Base-by-base conservation (phyloP, 2,329 filamentous ascomycete species). In the Zymoseptoria pseudotritici region DNA sequence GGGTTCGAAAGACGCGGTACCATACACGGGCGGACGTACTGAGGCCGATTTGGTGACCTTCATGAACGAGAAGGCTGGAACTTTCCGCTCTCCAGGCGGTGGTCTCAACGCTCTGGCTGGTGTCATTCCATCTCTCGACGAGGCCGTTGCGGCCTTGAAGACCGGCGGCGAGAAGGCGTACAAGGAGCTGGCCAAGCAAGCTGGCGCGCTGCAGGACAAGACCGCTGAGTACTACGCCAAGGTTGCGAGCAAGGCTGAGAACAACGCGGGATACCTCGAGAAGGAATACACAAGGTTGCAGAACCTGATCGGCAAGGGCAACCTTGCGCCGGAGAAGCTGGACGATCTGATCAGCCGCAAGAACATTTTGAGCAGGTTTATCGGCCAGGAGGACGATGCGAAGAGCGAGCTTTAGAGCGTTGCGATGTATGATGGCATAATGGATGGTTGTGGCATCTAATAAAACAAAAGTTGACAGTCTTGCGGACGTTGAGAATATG, bases 211-310 rank as follows among this genome's bases (percentile, higher is more conserved):
- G 56, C 84, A 87, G 77, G 86, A 87, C 75, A 90, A 90, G 80
- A 96, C 93, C 72, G 90, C 90, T 53, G 83, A 92, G 77, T 99
- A 99, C 84, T 97, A 99, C 76, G 81, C 94, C 74, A 90, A 90
- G 74, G 91, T 96, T 58, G 88, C 94, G 62, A 85, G 90, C 74
- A 97, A 97, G 85, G 79, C 94, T 65, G 82, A 80, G 73, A 81
- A 87, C 75, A 95, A 88, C 78, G 82, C 88, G 63, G 87, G 81
- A 56, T 97, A 90, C 72, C 90, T 86, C 54, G 79, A 84, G 72
- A 97, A 96, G 85, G 93, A 97, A 82, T 80, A 92, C 64, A 82
- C 86, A 62, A 85, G 93, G 65, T 81, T 97, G 63, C 83, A 90
- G 69, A 86, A 87, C 67, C 83, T 97, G 67, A 79, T 97, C 64